Evolutionary conservation across 208 protist species (phyloP).

Genomic region (Acanthamoeba sp.): DNA sequence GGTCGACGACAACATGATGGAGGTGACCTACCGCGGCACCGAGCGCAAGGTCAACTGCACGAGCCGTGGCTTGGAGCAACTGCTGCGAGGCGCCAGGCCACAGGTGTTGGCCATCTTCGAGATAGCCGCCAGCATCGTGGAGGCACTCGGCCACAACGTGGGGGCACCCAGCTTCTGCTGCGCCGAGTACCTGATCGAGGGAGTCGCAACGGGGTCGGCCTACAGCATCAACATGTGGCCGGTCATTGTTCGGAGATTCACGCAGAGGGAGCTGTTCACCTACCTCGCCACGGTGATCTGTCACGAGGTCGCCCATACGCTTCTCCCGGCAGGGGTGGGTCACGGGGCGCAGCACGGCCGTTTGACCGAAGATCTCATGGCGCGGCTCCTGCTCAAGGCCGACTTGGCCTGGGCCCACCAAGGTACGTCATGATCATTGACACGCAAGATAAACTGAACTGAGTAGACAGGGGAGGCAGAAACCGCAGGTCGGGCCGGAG

Average conservation of each 20-base stretch:
- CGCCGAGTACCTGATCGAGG: background rate
- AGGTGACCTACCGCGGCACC: background rate
- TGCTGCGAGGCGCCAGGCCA: background rate
- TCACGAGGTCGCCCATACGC: background rate
- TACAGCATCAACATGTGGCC: slow-evolving; percentile 29
- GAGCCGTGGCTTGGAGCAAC: background rate
- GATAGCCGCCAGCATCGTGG: background rate
- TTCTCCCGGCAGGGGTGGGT: background rate
- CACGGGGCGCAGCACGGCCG: background rate
- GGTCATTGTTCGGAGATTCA: background rate
- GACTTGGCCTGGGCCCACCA: background rate
- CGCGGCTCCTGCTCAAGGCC: background rate
- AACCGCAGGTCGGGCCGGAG: too few relatives aligned
- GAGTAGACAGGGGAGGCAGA: too few relatives aligned
- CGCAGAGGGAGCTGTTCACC: background rate
- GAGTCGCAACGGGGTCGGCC: background rate
- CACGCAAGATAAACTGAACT: too few relatives aligned
- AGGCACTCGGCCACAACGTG: background rate
- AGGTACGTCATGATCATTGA: too few relatives aligned
- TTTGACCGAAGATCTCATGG: background rate
- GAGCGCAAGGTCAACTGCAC: background rate
- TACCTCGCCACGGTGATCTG: background rate
- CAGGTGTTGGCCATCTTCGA: background rate
- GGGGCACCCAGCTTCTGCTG: background rate
- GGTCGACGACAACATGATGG: background rate